phyloP scores from a whole-genome alignment of 805 yeast species.

The Cephaloascus albidus region DNA sequence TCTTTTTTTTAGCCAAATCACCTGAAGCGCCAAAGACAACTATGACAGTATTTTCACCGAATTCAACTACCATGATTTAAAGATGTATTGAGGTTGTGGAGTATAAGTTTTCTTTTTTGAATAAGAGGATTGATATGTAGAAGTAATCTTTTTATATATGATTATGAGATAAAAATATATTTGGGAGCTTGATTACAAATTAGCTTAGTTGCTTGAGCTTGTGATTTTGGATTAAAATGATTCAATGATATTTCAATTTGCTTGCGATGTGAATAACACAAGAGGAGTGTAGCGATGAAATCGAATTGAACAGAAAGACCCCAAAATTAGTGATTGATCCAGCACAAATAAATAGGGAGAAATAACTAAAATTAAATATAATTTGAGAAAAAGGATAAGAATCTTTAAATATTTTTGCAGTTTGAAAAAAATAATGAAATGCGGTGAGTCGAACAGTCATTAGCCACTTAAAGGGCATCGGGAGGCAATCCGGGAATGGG shows the following conservation, averaged over 20 bases:
- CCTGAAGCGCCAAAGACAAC: constrained; percentile 94
- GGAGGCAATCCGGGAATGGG: background rate
- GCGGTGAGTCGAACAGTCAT: background rate
- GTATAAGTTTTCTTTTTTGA: background rate
- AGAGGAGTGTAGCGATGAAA: background rate
- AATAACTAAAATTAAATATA: background rate
- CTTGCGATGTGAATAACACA: background rate
- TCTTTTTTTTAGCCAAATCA: constrained; percentile 90
- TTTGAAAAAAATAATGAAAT: background rate
- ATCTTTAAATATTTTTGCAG: background rate
- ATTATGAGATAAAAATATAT: too few relatives aligned
- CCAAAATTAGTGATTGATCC: background rate
- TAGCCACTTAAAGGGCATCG: background rate
- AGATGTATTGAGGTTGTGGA: background rate
- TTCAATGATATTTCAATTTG: too few relatives aligned
- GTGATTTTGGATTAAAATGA: background rate
- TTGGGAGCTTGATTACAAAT: background rate
- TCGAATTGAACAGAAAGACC: background rate
- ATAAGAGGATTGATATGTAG: too few relatives aligned
- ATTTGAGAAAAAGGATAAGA: background rate
- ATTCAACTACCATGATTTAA: constrained; percentile 18
- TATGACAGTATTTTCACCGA: constrained; percentile 59
- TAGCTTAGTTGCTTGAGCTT: too few relatives aligned
- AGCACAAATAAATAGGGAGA: background rate
- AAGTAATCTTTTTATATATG: too few relatives aligned